phyloP scores from a whole-genome alignment of 1,139 yeast genomes.

The Hyphopichia khmerensis region DNA sequence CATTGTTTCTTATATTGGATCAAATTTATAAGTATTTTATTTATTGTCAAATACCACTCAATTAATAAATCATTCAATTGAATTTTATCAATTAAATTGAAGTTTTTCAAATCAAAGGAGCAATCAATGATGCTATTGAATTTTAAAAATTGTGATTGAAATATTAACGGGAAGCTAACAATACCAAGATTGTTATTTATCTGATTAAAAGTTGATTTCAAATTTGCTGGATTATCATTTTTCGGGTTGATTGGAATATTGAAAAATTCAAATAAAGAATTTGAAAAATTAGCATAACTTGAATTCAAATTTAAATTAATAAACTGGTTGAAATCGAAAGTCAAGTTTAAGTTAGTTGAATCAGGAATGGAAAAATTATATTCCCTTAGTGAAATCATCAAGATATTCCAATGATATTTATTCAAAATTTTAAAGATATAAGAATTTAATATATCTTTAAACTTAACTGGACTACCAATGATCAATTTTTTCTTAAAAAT shows the following conservation, averaged over 20 bases:
- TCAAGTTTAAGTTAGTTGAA: background rate
- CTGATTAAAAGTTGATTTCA: constrained; percentile 12
- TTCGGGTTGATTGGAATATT: constrained; percentile 7
- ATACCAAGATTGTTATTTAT: constrained; percentile 45
- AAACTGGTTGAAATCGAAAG: constrained; percentile 9
- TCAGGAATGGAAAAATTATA: constrained; percentile 17
- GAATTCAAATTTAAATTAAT: constrained; percentile 6
- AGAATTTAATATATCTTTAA: constrained; percentile 42
- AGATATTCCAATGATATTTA: constrained; percentile 39
- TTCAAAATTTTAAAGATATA: constrained; percentile 40
- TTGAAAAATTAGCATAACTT: constrained; percentile 13
- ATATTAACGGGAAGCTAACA: constrained; percentile 44
- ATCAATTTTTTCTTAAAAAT: constrained; percentile 44
- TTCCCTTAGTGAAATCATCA: constrained; percentile 41
- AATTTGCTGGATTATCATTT: constrained; percentile 8
- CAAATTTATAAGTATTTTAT: constrained; percentile 24
- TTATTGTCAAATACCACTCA: constrained; percentile 42
- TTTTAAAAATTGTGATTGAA: constrained; percentile 30
- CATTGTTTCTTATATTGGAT: constrained; percentile 11
- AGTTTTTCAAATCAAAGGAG: constrained; percentile 3
- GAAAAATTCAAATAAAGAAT: constrained; percentile 19
- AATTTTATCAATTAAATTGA: constrained; percentile 17
- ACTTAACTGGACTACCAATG: constrained; percentile 44
- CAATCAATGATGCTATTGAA: constrained; percentile 5
- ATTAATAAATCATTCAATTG: constrained; percentile 21